Evolutionary conservation across 257 asterid species (phyloP), one percentile per base, ranked within the genome.

Genomic region (Solanum peruvianum): DNA sequence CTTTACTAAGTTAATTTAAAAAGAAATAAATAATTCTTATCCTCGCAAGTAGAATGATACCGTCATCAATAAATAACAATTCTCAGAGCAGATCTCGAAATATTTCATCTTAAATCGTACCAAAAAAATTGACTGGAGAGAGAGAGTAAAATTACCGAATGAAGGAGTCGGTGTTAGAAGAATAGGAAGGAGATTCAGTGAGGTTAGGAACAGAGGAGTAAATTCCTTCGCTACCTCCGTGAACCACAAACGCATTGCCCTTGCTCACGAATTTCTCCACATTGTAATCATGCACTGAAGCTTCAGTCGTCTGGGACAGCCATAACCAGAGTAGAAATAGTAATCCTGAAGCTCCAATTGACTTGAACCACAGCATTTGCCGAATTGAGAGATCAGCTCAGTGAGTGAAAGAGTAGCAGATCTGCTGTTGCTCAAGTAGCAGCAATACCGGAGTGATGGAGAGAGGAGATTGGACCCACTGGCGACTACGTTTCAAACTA

Each of bases 141-240:
- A 15, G 62, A 85, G 49, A 14, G 44, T 11, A 7, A 60, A 77
- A 11, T 69, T 90, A 97, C 99, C 99, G 93, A 84, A 97, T 93
- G 87, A 92, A 96, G 58, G 99, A 94, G 92, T 93, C 93, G 84
- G 91, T 92, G 18, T 92, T 90, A n/a, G 94, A 90, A 81, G 93
- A 29, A 33, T 73, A 75, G 49, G 85, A 23, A 33, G 88, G 85
- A 18, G 98, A 95, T 58, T 94, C 93, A 87, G 92, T 93, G 89
- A 86, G 92, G 6, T 84, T 92, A 87, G 93, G 92, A 82, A 89
- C 66, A 81, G 98, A 96, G 89, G 98, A 91, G 94, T 96, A 94
- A 64, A 96, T 93, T 44, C 99, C 99, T 88, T 97, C 99, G 87
- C 98, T 97, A 10, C 99, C 99, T 33, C 98, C 99, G 47, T 97